phyloP scores from a whole-genome alignment of 345 rosid species.

The Conringia planisiliqua region DNA sequence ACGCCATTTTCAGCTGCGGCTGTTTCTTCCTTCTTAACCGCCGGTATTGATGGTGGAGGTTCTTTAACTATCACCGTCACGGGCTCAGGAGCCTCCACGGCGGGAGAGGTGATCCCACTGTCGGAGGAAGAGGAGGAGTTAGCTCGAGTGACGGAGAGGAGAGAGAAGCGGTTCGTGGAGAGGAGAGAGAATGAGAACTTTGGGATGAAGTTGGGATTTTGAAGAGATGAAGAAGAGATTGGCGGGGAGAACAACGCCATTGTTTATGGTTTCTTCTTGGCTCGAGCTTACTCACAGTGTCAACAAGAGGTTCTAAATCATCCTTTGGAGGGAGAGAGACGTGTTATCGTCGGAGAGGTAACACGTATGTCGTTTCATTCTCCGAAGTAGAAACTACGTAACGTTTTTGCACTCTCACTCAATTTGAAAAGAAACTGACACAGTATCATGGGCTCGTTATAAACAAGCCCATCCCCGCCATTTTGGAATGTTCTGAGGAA shows the following conservation, averaged over 20 bases:
- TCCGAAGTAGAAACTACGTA: not conserved
- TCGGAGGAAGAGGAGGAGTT: slow-evolving; percentile 43
- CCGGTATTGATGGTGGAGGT: not conserved
- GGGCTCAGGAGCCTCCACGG: slow-evolving; percentile 32
- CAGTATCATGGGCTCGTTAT: slow-evolving; percentile 8
- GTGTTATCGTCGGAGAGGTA: slow-evolving; percentile 5
- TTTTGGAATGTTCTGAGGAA: slow-evolving; percentile 48
- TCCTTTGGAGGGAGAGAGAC: not conserved
- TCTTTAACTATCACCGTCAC: slow-evolving; percentile 14
- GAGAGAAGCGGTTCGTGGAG: slow-evolving; percentile 36
- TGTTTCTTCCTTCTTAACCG: not conserved
- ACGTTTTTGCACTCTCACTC: not conserved
- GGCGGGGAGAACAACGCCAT: slow-evolving; percentile 53
- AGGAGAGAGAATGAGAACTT: slow-evolving; percentile 32
- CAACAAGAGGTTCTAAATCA: slow-evolving; percentile 14
- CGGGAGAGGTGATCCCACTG: slow-evolving; percentile 48
- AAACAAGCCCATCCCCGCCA: slow-evolving; percentile 26
- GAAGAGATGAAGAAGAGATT: slow-evolving; percentile 31
- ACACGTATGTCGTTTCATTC: slow-evolving; percentile 21
- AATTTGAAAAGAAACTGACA: not conserved
- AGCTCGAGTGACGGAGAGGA: slow-evolving; percentile 37
- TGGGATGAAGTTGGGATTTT: slow-evolving; percentile 33
- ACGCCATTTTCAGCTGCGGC: not conserved
- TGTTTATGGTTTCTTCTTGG: slow-evolving; percentile 1
- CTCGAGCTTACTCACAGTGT: not conserved